A percentile compares a stretch with the other conserved stretches of the same genome.
Evolutionary conservation across 2,329 filamentous ascomycete species (phyloP).

Genomic region (Colletotrichum incanum): DNA sequence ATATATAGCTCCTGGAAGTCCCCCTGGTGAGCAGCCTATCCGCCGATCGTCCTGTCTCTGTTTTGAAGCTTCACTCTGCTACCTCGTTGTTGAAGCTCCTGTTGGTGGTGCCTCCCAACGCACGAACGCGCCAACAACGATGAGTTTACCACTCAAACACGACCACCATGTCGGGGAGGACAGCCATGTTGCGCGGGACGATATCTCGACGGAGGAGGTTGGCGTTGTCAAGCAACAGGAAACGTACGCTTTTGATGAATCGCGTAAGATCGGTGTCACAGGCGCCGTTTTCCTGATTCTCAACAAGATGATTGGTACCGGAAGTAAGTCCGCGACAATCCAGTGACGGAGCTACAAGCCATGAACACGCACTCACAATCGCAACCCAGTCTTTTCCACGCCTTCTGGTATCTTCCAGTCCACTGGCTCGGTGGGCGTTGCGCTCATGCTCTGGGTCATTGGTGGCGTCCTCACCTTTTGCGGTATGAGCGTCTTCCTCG

Average conservation of each 20-base stretch:
- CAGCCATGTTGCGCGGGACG: not conserved
- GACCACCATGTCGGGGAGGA: constrained; percentile 28
- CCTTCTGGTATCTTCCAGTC: constrained; percentile 67
- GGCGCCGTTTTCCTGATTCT: constrained; percentile 70
- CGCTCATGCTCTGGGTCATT: constrained; percentile 53
- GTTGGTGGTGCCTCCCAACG: not conserved
- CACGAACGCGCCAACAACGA: constrained; percentile 1
- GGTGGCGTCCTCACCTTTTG: constrained; percentile 69
- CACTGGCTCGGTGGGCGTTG: constrained; percentile 66
- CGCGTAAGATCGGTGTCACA: constrained; percentile 66
- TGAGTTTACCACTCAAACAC: constrained; percentile 29
- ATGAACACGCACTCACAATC: constrained; percentile 15
- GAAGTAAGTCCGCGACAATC: constrained; percentile 59
- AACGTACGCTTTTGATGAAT: constrained; percentile 56
- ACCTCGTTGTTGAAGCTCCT: not conserved
- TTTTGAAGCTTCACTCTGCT: not conserved
- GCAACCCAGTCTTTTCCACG: constrained; percentile 65
- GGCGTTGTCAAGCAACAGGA: constrained; percentile 46
- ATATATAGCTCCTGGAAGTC: constrained; percentile 25
- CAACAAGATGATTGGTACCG: constrained; percentile 73
- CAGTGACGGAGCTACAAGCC: not conserved
- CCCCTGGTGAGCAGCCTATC: not conserved
- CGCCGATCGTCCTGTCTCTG: constrained; percentile 4
- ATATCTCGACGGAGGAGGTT: constrained; percentile 5
- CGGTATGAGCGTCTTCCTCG: constrained; percentile 74